A percentile compares a stretch with the other conserved stretches of the same genome.
These are phyloP conservation scores for Tripterygium wilfordii DNA, from an alignment of 177 flowering plant genomes.

Conservation along the genomic window DNA sequence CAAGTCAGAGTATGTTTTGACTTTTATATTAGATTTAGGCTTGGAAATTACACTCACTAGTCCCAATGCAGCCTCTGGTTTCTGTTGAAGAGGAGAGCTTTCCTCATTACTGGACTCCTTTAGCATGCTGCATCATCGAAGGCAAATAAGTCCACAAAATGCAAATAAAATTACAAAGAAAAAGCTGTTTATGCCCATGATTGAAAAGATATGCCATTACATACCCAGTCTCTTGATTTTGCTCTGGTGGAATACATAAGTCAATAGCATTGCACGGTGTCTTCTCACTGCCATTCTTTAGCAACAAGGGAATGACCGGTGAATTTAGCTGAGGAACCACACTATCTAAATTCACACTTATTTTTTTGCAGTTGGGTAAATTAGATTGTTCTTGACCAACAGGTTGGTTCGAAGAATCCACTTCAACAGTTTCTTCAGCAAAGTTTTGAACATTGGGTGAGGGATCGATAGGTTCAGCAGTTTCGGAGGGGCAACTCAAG, in stretches of 20 bases:
- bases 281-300: conserved; percentile 6
- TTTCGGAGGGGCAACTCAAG: conserved; percentile 3
- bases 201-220: conserved; percentile 1
- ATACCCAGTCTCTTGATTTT: conserved; percentile 17
- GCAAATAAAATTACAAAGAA: background rate
- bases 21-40: background rate
- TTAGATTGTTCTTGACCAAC: conserved; percentile 10
- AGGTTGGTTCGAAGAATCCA: no score
- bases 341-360: conserved; percentile 7
- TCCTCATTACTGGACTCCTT: conserved; percentile 10
- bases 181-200: no score
- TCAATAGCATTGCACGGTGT: conserved; percentile 2
- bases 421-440: conserved; percentile 14
- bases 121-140: conserved; percentile 14
- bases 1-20: background rate
- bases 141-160: background rate
- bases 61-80: conserved; percentile 13
- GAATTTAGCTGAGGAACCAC: conserved; percentile 10
- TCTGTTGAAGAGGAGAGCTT: conserved; percentile 8
- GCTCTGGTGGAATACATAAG: conserved; percentile 11
- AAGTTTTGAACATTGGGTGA: conserved; percentile 13
- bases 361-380: conserved; percentile 4
- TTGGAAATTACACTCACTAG: conserved; percentile 22
- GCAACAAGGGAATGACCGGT: conserved; percentile 7
- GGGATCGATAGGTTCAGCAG: conserved; percentile 10